Base-by-base conservation (phyloP, 2,329 filamentous ascomycete genomes). In the Paecilomyces dactylethromorphus region DNA sequence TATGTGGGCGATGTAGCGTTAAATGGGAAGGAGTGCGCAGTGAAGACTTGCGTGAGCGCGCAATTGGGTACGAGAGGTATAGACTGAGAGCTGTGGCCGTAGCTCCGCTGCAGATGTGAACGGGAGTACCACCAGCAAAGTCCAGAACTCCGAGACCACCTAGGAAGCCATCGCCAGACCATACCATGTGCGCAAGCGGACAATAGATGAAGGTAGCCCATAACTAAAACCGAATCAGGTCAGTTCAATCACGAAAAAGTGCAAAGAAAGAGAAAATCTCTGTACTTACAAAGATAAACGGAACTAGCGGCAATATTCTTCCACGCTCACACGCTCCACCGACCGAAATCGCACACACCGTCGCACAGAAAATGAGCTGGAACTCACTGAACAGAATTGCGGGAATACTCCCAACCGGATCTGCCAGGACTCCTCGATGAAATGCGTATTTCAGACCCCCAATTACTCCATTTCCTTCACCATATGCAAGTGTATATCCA, bases 321-420 rank as follows among this genome's bases (percentile, higher is more conserved):
- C 79, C 79, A 35, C 79, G 69, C 65, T 81, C 79, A 64, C 78
- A 81, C 32, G 76, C 74, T 13, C 79, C 79, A 5, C 79, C 79
- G 8, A 81, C 74, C 1, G 78, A 75, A 63, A 82, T 82, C 1
- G 78, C 79, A 63, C 79, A 82, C 1, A 82, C 79, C 0, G 79
- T 82, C 0, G 79, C 79, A 57, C 75, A 71, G 59, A 81, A 81
- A 1, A 82, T 76, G 10, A 81, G 68, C 67, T 82, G 80, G 57
- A 82, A 82, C 65, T 81, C 79, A 55, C 76, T 79, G 67, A 82
- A 82, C 4, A 82, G 64, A 12, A 81, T 76, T 5, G 79, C 79
- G 0, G 79, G 79, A 52, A 81, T 81, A 0, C 77, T 79, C 3
- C 80, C 79, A 1, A 82, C 73, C 0, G 80, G 79, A 54, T 81